phyloP scores from a whole-genome alignment of 106 monocot species.

The Dendrobium catenatum region DNA sequence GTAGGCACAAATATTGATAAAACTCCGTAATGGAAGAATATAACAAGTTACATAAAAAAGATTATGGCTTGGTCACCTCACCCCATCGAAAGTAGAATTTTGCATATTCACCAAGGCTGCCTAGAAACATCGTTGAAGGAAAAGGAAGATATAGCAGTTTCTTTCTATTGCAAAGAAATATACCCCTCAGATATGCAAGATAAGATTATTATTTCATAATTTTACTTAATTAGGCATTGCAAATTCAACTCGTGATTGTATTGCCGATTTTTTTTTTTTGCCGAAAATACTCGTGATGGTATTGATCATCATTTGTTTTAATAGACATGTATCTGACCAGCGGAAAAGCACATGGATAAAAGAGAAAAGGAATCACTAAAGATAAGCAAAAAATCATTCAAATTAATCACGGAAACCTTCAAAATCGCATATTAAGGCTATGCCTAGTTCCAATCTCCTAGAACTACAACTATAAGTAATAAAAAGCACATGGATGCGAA shows the following conservation, averaged over 20 bases:
- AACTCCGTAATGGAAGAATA: conserved; percentile 47
- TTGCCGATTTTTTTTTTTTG: neutral
- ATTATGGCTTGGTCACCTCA: no score
- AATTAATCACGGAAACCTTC: neutral
- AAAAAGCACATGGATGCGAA: neutral
- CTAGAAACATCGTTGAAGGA: conserved; percentile 22
- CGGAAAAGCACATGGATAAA: neutral
- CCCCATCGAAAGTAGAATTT: no score
- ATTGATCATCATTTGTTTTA: no score
- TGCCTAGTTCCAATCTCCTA: neutral
- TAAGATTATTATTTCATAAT: neutral
- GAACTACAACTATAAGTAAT: neutral
- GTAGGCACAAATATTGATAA: no score
- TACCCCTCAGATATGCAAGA: neutral
- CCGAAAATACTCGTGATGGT: no score
- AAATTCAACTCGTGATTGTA: neutral
- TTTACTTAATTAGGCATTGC: neutral
- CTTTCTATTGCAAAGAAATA: neutral
- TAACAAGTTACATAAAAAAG: no score
- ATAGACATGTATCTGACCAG: neutral
- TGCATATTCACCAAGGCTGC: conserved; percentile 11
- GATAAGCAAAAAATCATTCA: neutral
- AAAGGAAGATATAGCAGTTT: neutral
- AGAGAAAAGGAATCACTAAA: neutral
- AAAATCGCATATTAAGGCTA: neutral